Percentiles rank a stretch among this genome's conserved stretches.
These are phyloP conservation scores for Colletotrichum falcatum DNA, from an alignment of 2,329 filamentous ascomycete genomes.

Conservation along the genomic window DNA sequence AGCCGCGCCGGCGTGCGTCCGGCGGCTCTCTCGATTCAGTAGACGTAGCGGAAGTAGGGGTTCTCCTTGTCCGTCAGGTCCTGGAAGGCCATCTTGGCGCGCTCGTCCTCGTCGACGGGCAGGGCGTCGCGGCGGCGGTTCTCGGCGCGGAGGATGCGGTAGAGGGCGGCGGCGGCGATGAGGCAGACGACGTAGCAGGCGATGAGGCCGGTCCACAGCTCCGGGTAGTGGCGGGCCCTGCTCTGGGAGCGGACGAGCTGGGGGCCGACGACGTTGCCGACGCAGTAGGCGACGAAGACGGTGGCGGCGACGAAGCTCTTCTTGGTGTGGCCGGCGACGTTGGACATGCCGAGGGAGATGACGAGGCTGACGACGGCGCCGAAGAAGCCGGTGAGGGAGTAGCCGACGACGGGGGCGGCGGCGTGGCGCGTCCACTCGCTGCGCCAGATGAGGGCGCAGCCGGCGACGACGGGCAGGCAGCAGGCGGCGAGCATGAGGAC, in stretches of 20 bases:
- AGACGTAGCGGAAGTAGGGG: conserved; percentile 72
- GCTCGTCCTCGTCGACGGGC: conserved; percentile 68
- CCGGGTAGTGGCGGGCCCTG: conserved; percentile 75
- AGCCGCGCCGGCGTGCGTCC: too few species aligned
- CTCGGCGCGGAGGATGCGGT: conserved; percentile 68
- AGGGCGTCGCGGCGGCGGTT: conserved; percentile 65
- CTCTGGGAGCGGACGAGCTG: conserved; percentile 77
- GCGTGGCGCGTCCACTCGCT: conserved; percentile 72
- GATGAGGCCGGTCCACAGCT: conserved; percentile 77
- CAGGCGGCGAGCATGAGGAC: conserved; percentile 73
- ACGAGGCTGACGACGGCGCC: conserved; percentile 74
- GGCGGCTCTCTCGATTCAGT: conserved; percentile 4
- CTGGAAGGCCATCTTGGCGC: conserved; percentile 73
- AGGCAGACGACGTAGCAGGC: conserved; percentile 77
- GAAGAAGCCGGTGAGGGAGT: conserved; percentile 79
- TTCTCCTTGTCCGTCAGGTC: conserved; percentile 79
- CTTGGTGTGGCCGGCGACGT: conserved; percentile 82
- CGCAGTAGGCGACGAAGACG: conserved; percentile 81
- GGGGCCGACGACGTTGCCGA: conserved; percentile 81
- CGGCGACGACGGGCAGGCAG: conserved; percentile 80
- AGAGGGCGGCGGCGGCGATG: conserved; percentile 65
- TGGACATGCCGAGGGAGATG: conserved; percentile 68
- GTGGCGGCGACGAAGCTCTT: conserved; percentile 81
- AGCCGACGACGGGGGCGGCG: conserved; percentile 75
- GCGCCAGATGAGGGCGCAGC: conserved; percentile 82